Conservation (phyloP, 306 rosid species). For the Gleditsia sinensis region DNA sequence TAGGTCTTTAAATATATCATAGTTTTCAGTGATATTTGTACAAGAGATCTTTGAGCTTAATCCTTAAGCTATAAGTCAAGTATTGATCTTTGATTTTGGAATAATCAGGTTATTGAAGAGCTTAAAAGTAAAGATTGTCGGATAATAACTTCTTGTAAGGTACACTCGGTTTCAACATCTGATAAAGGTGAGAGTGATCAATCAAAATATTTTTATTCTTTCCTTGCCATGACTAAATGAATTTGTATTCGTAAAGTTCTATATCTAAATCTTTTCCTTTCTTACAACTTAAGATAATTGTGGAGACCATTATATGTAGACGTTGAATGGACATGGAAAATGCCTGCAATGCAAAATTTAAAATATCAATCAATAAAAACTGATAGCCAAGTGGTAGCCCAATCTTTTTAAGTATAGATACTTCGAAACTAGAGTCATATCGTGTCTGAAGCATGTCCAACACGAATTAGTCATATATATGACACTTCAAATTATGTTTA, state of each 20-base stretch:
- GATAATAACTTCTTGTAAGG: conserved; percentile 60
- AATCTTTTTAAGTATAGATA: too few species aligned
- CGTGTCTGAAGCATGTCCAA: too few species aligned
- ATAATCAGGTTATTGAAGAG: conserved; percentile 70
- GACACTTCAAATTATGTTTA: too few species aligned
- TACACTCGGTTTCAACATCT: conserved; percentile 52
- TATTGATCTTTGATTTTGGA: not conserved
- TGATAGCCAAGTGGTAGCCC: not conserved
- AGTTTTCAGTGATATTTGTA: not conserved
- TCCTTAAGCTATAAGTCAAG: not conserved
- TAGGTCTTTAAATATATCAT: not conserved
- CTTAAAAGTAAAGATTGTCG: conserved; percentile 61
- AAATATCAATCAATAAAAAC: not conserved
- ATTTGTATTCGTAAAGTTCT: not conserved
- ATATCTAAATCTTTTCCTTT: not conserved
- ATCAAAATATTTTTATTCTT: not conserved
- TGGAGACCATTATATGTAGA: not conserved
- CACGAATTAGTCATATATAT: too few species aligned
- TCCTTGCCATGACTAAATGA: not conserved
- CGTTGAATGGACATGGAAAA: not conserved
- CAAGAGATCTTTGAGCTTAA: not conserved
- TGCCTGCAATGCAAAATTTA: not conserved
- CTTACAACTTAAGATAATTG: not conserved
- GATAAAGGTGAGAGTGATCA: conserved; percentile 55
- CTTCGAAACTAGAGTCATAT: too few species aligned